A percentile compares a stretch with the other conserved stretches of the same genome.
phyloP scores from a whole-genome alignment of 257 asterid species.

The Nicotiana paniculata region DNA sequence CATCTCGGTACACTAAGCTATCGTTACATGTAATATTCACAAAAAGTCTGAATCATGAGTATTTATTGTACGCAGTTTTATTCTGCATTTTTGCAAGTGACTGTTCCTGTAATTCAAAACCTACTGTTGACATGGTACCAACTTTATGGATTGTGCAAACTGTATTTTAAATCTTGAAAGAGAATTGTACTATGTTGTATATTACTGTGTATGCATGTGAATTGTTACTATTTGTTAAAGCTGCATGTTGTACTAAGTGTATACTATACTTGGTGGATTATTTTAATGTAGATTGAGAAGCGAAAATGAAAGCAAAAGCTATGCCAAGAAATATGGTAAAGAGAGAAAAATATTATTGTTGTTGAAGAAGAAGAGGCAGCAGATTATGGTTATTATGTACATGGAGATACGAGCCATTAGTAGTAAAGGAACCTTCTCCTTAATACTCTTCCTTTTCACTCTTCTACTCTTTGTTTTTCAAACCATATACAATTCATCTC shows the following conservation, averaged over 20 bases:
- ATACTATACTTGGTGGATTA: neutral
- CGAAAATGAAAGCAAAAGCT: constrained; percentile 20
- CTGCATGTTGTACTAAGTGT: neutral
- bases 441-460: constrained; percentile 61
- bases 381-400: constrained; percentile 38
- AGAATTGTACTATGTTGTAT: neutral
- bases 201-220: neutral
- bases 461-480: constrained; percentile 64
- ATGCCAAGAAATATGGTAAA: constrained; percentile 33
- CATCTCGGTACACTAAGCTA: no score
- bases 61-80: no score
- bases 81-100: no score
- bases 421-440: constrained; percentile 41
- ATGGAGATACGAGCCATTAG: constrained; percentile 67
- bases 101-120: no score
- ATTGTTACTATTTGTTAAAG: neutral
- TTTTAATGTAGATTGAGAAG: constrained; percentile 26
- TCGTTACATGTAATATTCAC: no score
- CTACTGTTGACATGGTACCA: rapidly evolving
- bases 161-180: no score
- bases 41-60: no score
- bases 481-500: constrained; percentile 6
- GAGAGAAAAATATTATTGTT: constrained; percentile 24
- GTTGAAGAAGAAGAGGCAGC: constrained; percentile 25
- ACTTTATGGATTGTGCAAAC: no score